Conservation (phyloP, 2,329 filamentous ascomycete genomes). For the Scytalidium sp. region DNA sequence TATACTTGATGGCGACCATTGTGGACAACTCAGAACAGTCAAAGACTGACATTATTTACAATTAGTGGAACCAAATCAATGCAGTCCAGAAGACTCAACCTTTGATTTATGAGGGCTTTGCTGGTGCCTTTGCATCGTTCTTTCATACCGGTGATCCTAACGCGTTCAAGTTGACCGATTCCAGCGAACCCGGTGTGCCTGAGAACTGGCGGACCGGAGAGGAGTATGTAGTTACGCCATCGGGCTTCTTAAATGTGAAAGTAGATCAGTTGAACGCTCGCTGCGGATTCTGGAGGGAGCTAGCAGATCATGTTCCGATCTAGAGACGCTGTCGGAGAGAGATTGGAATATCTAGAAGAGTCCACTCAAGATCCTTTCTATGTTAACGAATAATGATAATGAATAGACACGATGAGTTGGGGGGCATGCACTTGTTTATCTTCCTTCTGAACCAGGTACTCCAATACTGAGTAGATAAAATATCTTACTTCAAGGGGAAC, state of each 20-base stretch:
- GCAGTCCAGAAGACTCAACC: conserved; percentile 48
- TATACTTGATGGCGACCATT: too few species aligned
- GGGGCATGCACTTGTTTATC: too few species aligned
- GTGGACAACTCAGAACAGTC: background rate
- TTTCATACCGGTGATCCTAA: conserved; percentile 59
- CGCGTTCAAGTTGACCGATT: conserved; percentile 48
- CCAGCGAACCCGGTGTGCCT: conserved; percentile 42
- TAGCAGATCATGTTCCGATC: conserved; percentile 44
- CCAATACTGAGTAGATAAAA: too few species aligned
- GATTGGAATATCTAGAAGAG: too few species aligned
- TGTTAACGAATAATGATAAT: too few species aligned
- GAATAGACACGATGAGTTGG: too few species aligned
- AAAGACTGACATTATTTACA: conserved; percentile 1
- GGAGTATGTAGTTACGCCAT: conserved; percentile 49
- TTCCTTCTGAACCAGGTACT: too few species aligned
- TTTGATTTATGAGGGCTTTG: conserved; percentile 52
- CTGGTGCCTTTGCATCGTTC: conserved; percentile 58
- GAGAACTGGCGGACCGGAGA: conserved; percentile 25
- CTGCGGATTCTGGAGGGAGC: conserved; percentile 51
- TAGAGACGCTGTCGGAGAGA: conserved; percentile 15
- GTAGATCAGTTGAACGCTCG: conserved; percentile 38
- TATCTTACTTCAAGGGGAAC: too few species aligned
- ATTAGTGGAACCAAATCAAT: conserved; percentile 55
- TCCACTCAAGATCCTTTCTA: too few species aligned
- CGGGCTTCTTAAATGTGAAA: conserved; percentile 39